Percentiles rank a stretch among this genome's conserved stretches.
Conservation (phyloP, 306 rosid species). For the Sindora glabra region DNA sequence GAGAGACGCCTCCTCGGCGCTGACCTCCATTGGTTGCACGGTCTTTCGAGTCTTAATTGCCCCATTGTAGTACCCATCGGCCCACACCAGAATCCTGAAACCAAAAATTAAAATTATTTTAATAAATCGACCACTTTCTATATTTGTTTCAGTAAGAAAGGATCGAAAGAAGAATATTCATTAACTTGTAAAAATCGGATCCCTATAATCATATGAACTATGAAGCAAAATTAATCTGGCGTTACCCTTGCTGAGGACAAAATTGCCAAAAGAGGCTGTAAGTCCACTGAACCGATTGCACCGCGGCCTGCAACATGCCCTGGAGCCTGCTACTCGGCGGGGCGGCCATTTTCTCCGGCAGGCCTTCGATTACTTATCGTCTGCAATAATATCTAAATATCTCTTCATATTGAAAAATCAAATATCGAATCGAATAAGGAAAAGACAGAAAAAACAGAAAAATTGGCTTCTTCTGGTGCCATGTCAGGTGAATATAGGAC, state of each 20-base stretch:
- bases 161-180: too few relatives aligned
- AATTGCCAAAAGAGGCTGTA: conserved; percentile 89
- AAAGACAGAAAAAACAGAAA: too few relatives aligned
- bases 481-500: conserved; percentile 3
- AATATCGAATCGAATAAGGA: not conserved
- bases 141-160: not conserved
- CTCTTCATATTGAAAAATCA: not conserved
- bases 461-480: conserved; percentile 14
- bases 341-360: conserved; percentile 40
- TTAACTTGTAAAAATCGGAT: too few relatives aligned
- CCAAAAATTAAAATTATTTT: not conserved
- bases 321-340: conserved; percentile 47
- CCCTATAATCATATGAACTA: too few relatives aligned
- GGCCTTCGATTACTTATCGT: not conserved
- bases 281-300: conserved; percentile 97
- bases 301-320: conserved; percentile 69
- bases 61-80: conserved; percentile 92
- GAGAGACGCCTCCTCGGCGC: conserved; percentile 62
- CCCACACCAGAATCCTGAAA: conserved; percentile 72
- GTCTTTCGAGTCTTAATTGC: conserved; percentile 92
- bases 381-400: conserved; percentile 4
- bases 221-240: too few relatives aligned
- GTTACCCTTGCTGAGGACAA: conserved; percentile 84
- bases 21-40: conserved; percentile 87
- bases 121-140: not conserved